These are phyloP conservation scores for Jaapia argillacea DNA, from an alignment of 768 basidiomycete genomes.

Conservation along the genomic window DNA sequence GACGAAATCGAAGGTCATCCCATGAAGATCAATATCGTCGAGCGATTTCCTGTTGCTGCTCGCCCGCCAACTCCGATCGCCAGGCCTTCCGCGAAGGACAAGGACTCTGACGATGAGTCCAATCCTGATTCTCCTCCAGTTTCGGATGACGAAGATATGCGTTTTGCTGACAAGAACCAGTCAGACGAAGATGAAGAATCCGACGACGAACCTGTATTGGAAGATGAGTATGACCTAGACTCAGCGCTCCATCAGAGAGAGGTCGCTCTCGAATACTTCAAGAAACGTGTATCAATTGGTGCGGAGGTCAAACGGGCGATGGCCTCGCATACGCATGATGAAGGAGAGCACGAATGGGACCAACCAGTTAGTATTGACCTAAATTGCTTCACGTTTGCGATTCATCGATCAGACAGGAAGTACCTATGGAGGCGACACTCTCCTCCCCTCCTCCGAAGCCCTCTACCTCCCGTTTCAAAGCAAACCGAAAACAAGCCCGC, in stretches of 20 bases:
- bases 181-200: conserved; percentile 18
- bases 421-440: conserved; percentile 31
- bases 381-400: neutral
- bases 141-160: conserved; percentile 12
- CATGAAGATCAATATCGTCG: conserved; percentile 64
- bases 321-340: conserved; percentile 31
- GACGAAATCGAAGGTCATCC: conserved; percentile 18
- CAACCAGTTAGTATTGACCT: conserved; percentile 26
- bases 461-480: conserved; percentile 56
- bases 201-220: conserved; percentile 32
- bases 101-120: conserved; percentile 69
- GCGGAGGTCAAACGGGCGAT: conserved; percentile 42
- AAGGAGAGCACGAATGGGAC: conserved; percentile 30
- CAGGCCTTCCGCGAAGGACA: conserved; percentile 8
- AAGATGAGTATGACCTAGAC: conserved; percentile 50
- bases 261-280: conserved; percentile 61
- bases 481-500: conserved; percentile 23
- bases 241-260: conserved; percentile 63
- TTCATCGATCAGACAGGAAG: conserved; percentile 21
- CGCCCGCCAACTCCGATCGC: conserved; percentile 9
- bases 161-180: conserved; percentile 7
- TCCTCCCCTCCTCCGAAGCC: conserved; percentile 32
- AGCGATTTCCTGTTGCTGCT: conserved; percentile 36
- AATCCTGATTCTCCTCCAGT: conserved; percentile 20
- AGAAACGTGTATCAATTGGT: conserved; percentile 48